Evolutionary conservation across 352 stramenopile genomes (phyloP).

Genomic region (Globisporangium cystogenes): DNA sequence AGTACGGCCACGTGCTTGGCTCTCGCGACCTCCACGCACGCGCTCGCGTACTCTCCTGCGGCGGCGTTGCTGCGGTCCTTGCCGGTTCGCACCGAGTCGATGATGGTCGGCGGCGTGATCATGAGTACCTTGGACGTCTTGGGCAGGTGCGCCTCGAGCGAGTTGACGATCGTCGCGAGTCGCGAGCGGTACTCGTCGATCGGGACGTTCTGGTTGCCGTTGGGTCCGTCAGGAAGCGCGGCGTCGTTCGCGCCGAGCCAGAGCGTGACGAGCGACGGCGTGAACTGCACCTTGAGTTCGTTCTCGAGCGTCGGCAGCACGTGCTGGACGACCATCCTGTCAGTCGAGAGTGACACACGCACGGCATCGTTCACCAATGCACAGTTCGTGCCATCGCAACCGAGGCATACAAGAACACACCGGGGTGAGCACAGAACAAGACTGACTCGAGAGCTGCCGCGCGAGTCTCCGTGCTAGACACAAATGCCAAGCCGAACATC

Average conservation of each 20-base stretch:
- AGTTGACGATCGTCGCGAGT: slow-evolving; percentile 20
- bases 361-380: too few relatives aligned
- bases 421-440: too few relatives aligned
- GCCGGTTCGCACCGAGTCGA: slow-evolving; percentile 24
- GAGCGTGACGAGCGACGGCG: slow-evolving; percentile 42
- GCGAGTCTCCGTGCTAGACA: too few relatives aligned
- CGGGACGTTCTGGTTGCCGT: slow-evolving; percentile 31
- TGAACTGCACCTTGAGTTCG: too few relatives aligned
- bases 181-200: slow-evolving; percentile 40
- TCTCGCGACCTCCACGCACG: slow-evolving; percentile 32
- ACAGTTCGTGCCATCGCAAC: too few relatives aligned
- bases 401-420: too few relatives aligned
- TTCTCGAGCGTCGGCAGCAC: too few relatives aligned
- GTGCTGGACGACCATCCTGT: too few relatives aligned
- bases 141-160: slow-evolving; percentile 12
- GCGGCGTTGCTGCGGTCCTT: slow-evolving; percentile 37
- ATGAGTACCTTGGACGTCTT: slow-evolving; percentile 30
- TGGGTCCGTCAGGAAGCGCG: slow-evolving; percentile 12
- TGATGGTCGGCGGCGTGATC: slow-evolving; percentile 45
- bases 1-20: slow-evolving; percentile 19
- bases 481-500: too few relatives aligned
- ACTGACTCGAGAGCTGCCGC: too few relatives aligned
- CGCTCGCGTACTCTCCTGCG: slow-evolving; percentile 33
- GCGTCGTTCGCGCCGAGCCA: slow-evolving; percentile 56
- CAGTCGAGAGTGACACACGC: too few relatives aligned